Conservation (phyloP, 139 green algal species). For the Chlamydomonas applanata region DNA sequence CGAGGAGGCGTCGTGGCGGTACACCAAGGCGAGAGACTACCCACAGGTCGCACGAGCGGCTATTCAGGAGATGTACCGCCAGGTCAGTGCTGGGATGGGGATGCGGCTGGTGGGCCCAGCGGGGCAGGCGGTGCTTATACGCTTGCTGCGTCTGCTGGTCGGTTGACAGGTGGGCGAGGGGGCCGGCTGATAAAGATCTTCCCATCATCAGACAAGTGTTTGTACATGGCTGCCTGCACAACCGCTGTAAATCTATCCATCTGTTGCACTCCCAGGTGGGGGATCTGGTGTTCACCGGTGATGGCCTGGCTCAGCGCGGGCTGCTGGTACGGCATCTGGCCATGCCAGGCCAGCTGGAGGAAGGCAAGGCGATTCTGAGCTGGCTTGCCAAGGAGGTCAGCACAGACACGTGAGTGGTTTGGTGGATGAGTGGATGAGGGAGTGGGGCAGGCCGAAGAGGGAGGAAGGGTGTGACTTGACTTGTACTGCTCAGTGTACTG, state of each 20-base stretch:
- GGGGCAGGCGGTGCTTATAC: too few relatives aligned
- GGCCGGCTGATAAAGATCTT: too few relatives aligned
- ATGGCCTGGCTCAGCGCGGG: conserved; percentile 24
- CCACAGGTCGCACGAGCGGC: conserved; percentile 12
- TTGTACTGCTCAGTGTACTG: too few relatives aligned
- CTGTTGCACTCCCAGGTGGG: conserved; percentile 23
- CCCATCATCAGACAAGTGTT: too few relatives aligned
- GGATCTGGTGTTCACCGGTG: conserved; percentile 21
- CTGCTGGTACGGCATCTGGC: conserved; percentile 29
- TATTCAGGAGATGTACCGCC: conserved; percentile 30
- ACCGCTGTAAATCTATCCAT: too few relatives aligned
- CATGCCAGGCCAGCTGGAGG: conserved; percentile 23
- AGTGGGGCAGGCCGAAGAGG: too few relatives aligned
- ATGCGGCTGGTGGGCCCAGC: too few relatives aligned
- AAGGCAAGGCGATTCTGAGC: conserved; percentile 18
- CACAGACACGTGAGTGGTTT: neutral
- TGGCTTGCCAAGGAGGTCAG: conserved; percentile 23
- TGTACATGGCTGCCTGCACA: too few relatives aligned
- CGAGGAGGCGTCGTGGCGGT: conserved; percentile 6
- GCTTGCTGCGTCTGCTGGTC: too few relatives aligned
- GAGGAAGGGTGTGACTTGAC: too few relatives aligned
- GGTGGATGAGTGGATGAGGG: neutral
- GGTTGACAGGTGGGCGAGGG: too few relatives aligned
- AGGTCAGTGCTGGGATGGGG: conserved; percentile 5
- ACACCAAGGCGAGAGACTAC: conserved; percentile 24